These are phyloP conservation scores for Saccharomycopsis sp. DNA, from an alignment of 805 yeast genomes.

Conservation along the genomic window DNA sequence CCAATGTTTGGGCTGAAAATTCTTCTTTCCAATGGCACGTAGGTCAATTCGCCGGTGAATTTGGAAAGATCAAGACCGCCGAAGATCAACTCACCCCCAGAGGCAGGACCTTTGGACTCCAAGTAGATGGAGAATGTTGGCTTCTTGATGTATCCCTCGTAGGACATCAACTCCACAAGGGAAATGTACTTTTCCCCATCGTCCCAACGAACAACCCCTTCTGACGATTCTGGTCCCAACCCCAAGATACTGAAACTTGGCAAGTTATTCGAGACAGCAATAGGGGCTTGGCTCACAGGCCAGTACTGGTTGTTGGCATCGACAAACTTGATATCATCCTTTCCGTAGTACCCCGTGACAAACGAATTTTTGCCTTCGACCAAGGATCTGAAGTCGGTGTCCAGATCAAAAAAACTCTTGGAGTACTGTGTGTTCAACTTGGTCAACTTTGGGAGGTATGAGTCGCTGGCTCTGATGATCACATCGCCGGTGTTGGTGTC, in stretches of 20 bases:
- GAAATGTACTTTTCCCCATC: not conserved
- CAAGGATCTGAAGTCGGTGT: no score
- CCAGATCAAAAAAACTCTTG: constrained; percentile 1
- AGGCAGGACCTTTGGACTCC: constrained; percentile 30
- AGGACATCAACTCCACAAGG: constrained; percentile 31
- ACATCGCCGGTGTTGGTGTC: constrained; percentile 1
- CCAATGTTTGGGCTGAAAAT: not conserved
- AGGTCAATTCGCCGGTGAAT: constrained; percentile 40
- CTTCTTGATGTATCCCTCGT: no score
- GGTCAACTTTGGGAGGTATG: not conserved
- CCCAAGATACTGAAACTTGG: not conserved
- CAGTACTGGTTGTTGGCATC: not conserved
- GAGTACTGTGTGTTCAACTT: not conserved
- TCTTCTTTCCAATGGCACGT: not conserved
- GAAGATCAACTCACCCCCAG: constrained; percentile 50
- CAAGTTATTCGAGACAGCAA: no score
- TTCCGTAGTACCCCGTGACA: not conserved
- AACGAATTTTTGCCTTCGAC: not conserved
- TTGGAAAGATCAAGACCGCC: constrained; percentile 65
- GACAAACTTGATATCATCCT: not conserved
- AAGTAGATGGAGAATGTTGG: constrained; percentile 60
- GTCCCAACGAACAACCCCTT: no score
- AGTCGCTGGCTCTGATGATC: not conserved
- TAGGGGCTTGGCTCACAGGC: no score
- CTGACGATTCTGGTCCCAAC: not conserved